Conservation (phyloP, 805 yeast species). For the Metschnikowia colocasiae region DNA sequence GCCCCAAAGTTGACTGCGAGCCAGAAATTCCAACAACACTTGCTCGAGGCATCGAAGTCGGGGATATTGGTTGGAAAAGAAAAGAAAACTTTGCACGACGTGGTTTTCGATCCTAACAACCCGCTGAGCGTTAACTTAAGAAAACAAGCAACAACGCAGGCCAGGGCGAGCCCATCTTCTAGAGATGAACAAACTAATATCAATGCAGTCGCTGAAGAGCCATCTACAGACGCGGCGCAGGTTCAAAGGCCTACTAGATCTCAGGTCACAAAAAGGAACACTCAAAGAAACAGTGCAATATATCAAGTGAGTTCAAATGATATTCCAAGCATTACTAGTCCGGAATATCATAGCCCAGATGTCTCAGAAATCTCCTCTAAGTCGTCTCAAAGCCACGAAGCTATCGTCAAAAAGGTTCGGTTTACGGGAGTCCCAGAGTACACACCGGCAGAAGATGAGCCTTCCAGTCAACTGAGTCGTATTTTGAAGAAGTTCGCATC, state of each 20-base stretch:
- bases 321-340: background rate
- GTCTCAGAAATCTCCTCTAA: constrained; percentile 10
- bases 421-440: constrained; percentile 52
- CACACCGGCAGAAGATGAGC: constrained; percentile 53
- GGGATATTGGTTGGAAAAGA: constrained; percentile 39
- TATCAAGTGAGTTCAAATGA: constrained; percentile 10
- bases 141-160: constrained; percentile 7
- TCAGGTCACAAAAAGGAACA: constrained; percentile 16
- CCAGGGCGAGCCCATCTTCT: background rate
- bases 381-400: constrained; percentile 10
- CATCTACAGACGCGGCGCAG: background rate
- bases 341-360: background rate
- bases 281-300: constrained; percentile 27
- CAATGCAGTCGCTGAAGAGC: background rate
- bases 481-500: constrained; percentile 40
- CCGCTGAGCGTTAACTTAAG: constrained; percentile 24
- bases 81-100: constrained; percentile 32
- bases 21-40: constrained; percentile 38
- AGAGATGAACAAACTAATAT: background rate
- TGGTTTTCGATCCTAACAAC: constrained; percentile 38
- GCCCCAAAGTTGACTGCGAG: constrained; percentile 29
- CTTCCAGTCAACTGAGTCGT: constrained; percentile 37
- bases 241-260: constrained; percentile 13
- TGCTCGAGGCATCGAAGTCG: constrained; percentile 35
- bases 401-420: constrained; percentile 41